Percentiles rank a stretch among this genome's conserved stretches.
phyloP scores from a whole-genome alignment of 495 filamentous ascomycete genomes.

The Penicillium pancosmium region DNA sequence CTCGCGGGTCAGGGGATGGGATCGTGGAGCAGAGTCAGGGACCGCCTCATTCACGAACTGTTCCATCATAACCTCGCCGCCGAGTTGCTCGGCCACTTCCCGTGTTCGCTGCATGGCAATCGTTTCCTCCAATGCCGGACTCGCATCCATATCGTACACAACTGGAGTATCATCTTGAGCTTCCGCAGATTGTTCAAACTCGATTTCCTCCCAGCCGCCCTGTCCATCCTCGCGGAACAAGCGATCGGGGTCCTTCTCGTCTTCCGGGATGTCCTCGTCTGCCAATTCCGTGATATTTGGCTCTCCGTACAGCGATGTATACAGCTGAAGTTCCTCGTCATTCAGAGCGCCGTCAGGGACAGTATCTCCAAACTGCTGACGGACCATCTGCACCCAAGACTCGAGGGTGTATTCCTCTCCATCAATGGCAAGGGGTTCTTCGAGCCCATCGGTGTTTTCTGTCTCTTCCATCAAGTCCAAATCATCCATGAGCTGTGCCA shows the following conservation, averaged over 20 bases:
- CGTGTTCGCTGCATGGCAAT: slow-evolving; percentile 41
- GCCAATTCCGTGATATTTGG: slow-evolving; percentile 53
- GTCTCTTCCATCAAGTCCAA: slow-evolving; percentile 35
- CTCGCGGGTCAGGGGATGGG: slow-evolving; percentile 67
- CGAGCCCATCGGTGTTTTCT: slow-evolving; percentile 21
- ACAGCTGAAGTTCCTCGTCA: slow-evolving; percentile 70
- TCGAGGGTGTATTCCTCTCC: slow-evolving; percentile 54
- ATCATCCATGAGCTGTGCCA: slow-evolving; percentile 40
- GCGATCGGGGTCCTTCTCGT: slow-evolving; percentile 37
- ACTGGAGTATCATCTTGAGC: slow-evolving; percentile 33
- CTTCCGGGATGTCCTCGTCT: slow-evolving; percentile 29
- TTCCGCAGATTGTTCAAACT: slow-evolving; percentile 37
- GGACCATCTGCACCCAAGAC: slow-evolving; percentile 65
- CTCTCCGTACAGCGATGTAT: slow-evolving; percentile 78
- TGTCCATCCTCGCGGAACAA: slow-evolving; percentile 60
- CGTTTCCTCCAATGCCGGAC: slow-evolving; percentile 31
- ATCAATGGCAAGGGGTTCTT: slow-evolving; percentile 27
- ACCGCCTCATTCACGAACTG: slow-evolving; percentile 54
- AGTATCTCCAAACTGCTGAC: slow-evolving; percentile 74
- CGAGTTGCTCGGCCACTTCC: slow-evolving; percentile 49
- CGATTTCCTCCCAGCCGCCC: slow-evolving; percentile 64
- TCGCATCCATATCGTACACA: slow-evolving; percentile 47
- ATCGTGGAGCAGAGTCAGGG: slow-evolving; percentile 41
- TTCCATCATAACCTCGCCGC: slow-evolving; percentile 49
- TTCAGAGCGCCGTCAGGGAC: slow-evolving; percentile 75